Percentiles rank a stretch among this genome's conserved stretches.
Evolutionary conservation across 169 alveolate species (phyloP).

Genomic region (Plasmodium falciparum): DNA sequence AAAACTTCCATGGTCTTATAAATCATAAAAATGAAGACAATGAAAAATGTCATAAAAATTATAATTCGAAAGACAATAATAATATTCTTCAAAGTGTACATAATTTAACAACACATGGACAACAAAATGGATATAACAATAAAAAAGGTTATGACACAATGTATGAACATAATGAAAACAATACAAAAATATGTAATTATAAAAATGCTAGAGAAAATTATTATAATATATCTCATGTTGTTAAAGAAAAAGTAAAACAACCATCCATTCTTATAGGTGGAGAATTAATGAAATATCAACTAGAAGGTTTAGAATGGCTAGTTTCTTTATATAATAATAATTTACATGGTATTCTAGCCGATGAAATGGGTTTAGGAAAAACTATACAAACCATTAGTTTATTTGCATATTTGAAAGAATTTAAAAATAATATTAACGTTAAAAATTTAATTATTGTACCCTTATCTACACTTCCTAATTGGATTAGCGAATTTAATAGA

Average conservation of each 20-base stretch:
- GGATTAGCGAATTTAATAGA: constrained; percentile 96
- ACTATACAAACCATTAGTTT: constrained; percentile 97
- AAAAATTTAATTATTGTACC: constrained; percentile 96
- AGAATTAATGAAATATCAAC: constrained; percentile 91
- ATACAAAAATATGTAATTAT: neutral
- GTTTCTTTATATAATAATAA: constrained; percentile 95
- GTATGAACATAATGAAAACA: neutral
- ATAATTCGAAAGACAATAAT: no score
- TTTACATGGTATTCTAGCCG: constrained; percentile 97
- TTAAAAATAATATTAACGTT: constrained; percentile 69
- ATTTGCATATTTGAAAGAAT: constrained; percentile 93
- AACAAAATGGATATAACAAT: neutral
- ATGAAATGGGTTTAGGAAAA: constrained; percentile 99
- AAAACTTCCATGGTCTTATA: no score
- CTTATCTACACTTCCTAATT: constrained; percentile 95
- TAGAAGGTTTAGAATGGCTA: constrained; percentile 95
- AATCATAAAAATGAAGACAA: neutral
- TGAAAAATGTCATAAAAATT: neutral
- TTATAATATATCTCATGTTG: constrained; percentile 93
- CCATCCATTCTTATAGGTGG: constrained; percentile 84
- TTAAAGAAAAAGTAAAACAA: constrained; percentile 91
- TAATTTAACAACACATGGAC: no score
- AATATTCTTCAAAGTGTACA: no score
- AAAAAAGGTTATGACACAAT: neutral
- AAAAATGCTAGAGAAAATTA: constrained; percentile 81